Evolutionary conservation across 768 basidiomycete genomes (phyloP).

Genomic region (Baorangia bicolor): DNA sequence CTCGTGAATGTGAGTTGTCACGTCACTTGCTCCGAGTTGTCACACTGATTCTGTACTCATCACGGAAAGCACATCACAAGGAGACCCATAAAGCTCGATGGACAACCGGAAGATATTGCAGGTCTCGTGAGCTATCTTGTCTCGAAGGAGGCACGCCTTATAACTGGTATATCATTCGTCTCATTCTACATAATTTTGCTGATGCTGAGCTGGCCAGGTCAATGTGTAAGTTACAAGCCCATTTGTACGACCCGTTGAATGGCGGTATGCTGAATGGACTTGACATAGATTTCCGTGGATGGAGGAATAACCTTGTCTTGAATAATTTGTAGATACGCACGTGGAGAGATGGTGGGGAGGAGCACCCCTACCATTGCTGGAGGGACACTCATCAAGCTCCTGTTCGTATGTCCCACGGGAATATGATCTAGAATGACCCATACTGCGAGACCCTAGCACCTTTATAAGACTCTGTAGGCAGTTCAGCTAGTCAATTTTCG

Average conservation of each 20-base stretch:
- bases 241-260: not conserved
- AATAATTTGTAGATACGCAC: too few relatives aligned
- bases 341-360: too few relatives aligned
- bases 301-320: not conserved
- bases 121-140: conserved; percentile 33
- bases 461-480: too few relatives aligned
- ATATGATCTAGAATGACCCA: too few relatives aligned
- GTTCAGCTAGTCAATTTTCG: too few relatives aligned
- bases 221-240: not conserved
- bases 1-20: not conserved
- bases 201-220: not conserved
- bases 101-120: conserved; percentile 33
- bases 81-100: conserved; percentile 16
- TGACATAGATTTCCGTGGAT: not conserved
- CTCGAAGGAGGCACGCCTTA: conserved; percentile 27
- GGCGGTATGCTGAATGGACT: not conserved
- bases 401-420: too few relatives aligned
- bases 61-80: too few relatives aligned
- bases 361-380: too few relatives aligned
- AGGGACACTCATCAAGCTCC: too few relatives aligned
- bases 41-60: too few relatives aligned
- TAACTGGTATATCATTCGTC: not conserved
- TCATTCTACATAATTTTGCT: not conserved
- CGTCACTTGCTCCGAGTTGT: not conserved
- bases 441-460: too few relatives aligned